These are phyloP conservation scores for Pseudocohnilembus persalinus DNA, from an alignment of 169 alveolate genomes.

Conservation along the genomic window DNA sequence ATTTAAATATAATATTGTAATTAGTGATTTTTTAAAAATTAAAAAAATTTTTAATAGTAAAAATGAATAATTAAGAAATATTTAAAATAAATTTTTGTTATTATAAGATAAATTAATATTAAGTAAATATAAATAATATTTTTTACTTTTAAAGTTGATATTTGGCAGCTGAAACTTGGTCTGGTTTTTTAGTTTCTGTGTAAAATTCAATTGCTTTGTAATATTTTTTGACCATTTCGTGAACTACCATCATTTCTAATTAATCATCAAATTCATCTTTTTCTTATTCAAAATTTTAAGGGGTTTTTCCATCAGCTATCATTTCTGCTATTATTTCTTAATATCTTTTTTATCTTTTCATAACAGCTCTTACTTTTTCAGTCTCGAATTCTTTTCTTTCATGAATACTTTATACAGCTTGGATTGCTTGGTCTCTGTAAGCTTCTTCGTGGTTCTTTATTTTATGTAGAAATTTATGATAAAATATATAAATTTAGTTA, in stretches of 20 bases:
- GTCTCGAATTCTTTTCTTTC: background rate
- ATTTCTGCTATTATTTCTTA: background rate
- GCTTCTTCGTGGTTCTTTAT: background rate
- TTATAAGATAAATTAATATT: too few relatives aligned
- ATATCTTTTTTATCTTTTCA: background rate
- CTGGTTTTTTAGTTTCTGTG: slow-evolving; percentile 23
- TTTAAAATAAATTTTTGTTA: too few relatives aligned
- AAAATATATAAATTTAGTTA: too few relatives aligned
- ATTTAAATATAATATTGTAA: too few relatives aligned
- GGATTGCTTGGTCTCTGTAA: background rate
- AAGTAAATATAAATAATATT: too few relatives aligned
- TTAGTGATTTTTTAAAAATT: too few relatives aligned
- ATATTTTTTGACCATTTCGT: slow-evolving; percentile 25
- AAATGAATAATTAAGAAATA: too few relatives aligned
- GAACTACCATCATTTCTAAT: background rate
- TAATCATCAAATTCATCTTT: background rate
- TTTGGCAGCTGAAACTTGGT: slow-evolving; percentile 9
- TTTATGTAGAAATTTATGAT: too few relatives aligned
- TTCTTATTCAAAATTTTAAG: background rate
- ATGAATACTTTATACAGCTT: background rate
- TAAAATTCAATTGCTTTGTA: slow-evolving; percentile 22
- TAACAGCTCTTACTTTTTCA: background rate
- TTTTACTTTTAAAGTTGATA: background rate
- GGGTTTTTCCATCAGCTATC: background rate
- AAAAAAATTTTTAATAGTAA: too few relatives aligned